phyloP scores from a whole-genome alignment of 768 basidiomycete genomes.

The Kwoniella pini region DNA sequence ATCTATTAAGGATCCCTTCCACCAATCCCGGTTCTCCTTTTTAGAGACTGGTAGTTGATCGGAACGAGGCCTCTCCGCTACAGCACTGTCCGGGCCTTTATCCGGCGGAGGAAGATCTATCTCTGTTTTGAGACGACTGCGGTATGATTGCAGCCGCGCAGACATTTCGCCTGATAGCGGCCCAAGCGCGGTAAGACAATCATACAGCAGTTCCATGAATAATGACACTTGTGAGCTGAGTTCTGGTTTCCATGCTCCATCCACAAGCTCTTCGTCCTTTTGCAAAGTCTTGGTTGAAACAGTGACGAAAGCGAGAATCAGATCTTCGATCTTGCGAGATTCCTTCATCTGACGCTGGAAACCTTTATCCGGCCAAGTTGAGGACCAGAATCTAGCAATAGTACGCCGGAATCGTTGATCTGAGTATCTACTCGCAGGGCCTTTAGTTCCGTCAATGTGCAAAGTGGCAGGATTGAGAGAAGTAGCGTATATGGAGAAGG shows the following conservation, averaged over 20 bases:
- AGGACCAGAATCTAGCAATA: conserved; percentile 83
- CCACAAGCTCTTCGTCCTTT: conserved; percentile 80
- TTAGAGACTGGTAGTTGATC: not conserved
- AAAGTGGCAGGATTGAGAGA: no score
- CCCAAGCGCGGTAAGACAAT: conserved; percentile 70
- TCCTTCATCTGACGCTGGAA: conserved; percentile 92
- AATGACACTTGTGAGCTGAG: conserved; percentile 87
- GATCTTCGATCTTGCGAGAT: conserved; percentile 94
- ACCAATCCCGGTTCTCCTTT: not conserved
- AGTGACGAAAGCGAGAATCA: conserved; percentile 93
- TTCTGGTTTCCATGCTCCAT: conserved; percentile 89
- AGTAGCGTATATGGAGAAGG: not conserved
- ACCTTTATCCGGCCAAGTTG: conserved; percentile 77
- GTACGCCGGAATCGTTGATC: conserved; percentile 87
- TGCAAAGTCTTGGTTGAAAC: conserved; percentile 81
- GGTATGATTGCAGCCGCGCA: conserved; percentile 76
- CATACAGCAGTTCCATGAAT: conserved; percentile 82
- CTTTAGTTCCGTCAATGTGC: no score
- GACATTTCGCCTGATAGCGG: conserved; percentile 82
- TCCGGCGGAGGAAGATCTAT: no score
- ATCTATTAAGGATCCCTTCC: conserved; percentile 21
- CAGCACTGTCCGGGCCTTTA: no score
- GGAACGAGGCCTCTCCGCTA: no score
- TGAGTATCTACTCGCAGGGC: conserved; percentile 83
- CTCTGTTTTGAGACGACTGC: conserved; percentile 65